Percentiles rank a stretch among this genome's conserved stretches.
These are phyloP conservation scores for Paramecium biaurelia DNA, from an alignment of 73 alveolate species.

Conservation along the genomic window DNA sequence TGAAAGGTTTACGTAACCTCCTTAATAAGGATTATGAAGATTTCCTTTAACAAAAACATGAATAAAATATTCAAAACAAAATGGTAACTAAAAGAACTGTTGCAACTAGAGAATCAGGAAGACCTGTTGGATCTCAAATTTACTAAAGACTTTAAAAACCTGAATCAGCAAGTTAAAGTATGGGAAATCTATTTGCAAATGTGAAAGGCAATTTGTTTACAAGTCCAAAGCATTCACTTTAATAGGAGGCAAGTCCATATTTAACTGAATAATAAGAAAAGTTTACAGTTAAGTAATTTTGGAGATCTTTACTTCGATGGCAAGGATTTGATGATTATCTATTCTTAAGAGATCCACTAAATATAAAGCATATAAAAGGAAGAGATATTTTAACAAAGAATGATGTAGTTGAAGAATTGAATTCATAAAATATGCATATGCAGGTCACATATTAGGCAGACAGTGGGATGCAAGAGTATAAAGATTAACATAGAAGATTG, in stretches of 20 bases:
- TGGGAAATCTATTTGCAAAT: background rate
- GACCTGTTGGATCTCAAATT: background rate
- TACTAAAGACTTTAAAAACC: background rate
- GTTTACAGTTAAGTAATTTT: conserved; percentile 3
- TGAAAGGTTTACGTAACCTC: conserved; percentile 16
- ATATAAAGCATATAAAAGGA: background rate
- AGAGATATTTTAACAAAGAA: conserved; percentile 1
- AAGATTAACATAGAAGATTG: background rate
- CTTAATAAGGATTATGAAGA: background rate
- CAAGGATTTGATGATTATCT: conserved; percentile 45
- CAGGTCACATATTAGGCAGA: background rate
- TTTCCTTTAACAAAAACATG: background rate
- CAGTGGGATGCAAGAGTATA: background rate
- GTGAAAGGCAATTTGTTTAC: background rate
- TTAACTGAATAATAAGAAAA: conserved; percentile 16
- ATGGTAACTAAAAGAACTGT: background rate
- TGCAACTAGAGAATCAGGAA: background rate
- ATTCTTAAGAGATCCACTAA: background rate
- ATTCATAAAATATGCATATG: background rate
- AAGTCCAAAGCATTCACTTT: background rate
- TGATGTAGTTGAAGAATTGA: conserved; percentile 9
- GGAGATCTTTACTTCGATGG: conserved; percentile 37
- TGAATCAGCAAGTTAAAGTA: background rate
- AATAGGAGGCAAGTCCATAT: background rate
- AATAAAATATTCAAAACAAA: background rate